phyloP scores from a whole-genome alignment of 164 flowering plant species.

The Macadamia integrifolia region DNA sequence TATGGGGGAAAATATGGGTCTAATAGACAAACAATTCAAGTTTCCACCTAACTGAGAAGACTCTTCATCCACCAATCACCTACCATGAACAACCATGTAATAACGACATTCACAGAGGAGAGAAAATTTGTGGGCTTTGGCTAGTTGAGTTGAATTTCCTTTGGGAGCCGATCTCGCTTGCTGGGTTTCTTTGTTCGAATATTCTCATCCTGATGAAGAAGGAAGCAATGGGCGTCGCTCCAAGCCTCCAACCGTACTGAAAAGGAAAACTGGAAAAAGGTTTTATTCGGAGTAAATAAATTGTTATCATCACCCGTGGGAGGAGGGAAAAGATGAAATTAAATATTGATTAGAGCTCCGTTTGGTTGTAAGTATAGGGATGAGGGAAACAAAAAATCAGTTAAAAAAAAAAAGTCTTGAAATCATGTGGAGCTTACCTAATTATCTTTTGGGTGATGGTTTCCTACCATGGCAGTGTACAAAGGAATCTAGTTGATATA shows the following conservation, averaged over 20 bases:
- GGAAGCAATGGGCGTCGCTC: not conserved
- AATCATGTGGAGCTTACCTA: too few relatives aligned
- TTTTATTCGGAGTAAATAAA: too few relatives aligned
- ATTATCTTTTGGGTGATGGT: too few relatives aligned
- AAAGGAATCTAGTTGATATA: too few relatives aligned
- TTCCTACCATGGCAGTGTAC: too few relatives aligned
- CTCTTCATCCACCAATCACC: conserved; percentile 1
- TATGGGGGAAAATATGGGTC: not conserved
- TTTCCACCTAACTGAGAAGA: not conserved
- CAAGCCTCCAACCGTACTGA: not conserved
- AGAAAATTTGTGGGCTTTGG: not conserved
- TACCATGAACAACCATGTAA: not conserved
- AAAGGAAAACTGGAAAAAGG: too few relatives aligned
- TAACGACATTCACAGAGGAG: not conserved
- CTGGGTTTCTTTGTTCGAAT: not conserved
- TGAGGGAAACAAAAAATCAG: too few relatives aligned
- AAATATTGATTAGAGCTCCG: too few relatives aligned
- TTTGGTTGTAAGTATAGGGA: too few relatives aligned
- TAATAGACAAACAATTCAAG: not conserved
- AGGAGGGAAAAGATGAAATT: too few relatives aligned
- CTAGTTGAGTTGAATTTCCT: not conserved
- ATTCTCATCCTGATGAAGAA: not conserved
- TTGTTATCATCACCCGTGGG: too few relatives aligned
- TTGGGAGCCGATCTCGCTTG: not conserved
- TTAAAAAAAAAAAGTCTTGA: too few relatives aligned